Conservation (phyloP, 345 rosid species). For the Hirschfeldia incana region DNA sequence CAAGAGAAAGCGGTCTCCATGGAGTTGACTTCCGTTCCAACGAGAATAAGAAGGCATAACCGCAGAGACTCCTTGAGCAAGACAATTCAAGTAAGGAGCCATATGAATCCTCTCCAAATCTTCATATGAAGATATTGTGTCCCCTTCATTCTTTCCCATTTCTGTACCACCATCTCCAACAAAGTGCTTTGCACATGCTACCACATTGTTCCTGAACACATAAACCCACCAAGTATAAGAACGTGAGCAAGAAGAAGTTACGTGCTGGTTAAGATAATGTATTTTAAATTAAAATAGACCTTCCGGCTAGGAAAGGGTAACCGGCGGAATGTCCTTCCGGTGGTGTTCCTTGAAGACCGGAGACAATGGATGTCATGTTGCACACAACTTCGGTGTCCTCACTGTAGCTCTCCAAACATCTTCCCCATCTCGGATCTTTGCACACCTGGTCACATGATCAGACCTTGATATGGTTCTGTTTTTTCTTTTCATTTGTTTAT, state of each 20-base stretch:
- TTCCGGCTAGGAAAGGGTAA: conserved; percentile 79
- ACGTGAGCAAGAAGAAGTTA: not conserved
- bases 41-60: conserved; percentile 83
- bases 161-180: conserved; percentile 91
- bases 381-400: conserved; percentile 69
- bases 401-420: conserved; percentile 73
- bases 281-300: conserved; percentile 38
- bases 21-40: conserved; percentile 76
- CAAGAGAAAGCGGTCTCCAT: conserved; percentile 61
- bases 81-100: conserved; percentile 72
- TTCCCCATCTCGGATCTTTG: conserved; percentile 88
- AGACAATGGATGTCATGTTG: conserved; percentile 59
- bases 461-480: not conserved
- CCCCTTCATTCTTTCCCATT: conserved; percentile 71
- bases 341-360: conserved; percentile 83
- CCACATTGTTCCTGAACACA: conserved; percentile 56
- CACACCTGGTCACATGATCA: conserved; percentile 49
- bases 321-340: conserved; percentile 65
- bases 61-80: conserved; percentile 70
- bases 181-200: conserved; percentile 92
- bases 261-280: not conserved
- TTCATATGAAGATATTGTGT: conserved; percentile 56
- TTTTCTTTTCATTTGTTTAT: too few species aligned
- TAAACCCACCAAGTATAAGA: not conserved
- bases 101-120: conserved; percentile 74